Base-by-base conservation (phyloP, 768 basidiomycete species). In the Xerocomellus intermedius region DNA sequence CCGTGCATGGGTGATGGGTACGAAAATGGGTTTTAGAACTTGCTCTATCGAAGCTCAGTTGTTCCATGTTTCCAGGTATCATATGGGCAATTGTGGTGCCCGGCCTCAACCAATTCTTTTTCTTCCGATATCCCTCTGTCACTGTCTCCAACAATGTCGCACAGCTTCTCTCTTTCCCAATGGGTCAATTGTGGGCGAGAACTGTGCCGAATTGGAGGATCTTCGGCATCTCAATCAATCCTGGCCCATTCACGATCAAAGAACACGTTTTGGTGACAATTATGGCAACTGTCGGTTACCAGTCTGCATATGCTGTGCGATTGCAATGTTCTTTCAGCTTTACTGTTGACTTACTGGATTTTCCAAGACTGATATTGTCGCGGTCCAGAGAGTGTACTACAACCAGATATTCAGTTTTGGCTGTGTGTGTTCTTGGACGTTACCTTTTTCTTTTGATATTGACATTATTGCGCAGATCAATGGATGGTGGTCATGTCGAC, bases 221-320 rank as follows among this genome's bases (percentile, higher is more conserved):
- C 8, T 81, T 84, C 33, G 86, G 87, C 36, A 38, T 83, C 36
- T 74, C 79, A 5, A 64, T 89, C 26, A 89, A 89, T 65, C 85
- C 87, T n/a, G 89, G 90, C 1, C 85, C 83, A 3, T 91, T 89
- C 69, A 83, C 81, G 21, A 87, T 90, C 67, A 90, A 91, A 70
- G 89, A 81, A 60, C 81, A 81, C 60, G 83, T 86, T 0, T 61
- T 91, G n/a, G 82, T 88, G 39, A 89, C 84, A 4, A 82, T 89
- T 48, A 87, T 88, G 72, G 85, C 85, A 4, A 79, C 78, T 43
- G 71, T 79, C 24, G 77, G 73, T 9, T 71, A 62, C 37, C 56
- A 65, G n/a, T 60, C 62, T 13, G 58, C 60, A 28, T 62, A 61
- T 5, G 60, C 66, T 42, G 60, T 65, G 21, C 39, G 67, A 54